Evolutionary conservation across 352 stramenopile genomes (phyloP).

Genomic region (Blastocystis sp.): DNA sequence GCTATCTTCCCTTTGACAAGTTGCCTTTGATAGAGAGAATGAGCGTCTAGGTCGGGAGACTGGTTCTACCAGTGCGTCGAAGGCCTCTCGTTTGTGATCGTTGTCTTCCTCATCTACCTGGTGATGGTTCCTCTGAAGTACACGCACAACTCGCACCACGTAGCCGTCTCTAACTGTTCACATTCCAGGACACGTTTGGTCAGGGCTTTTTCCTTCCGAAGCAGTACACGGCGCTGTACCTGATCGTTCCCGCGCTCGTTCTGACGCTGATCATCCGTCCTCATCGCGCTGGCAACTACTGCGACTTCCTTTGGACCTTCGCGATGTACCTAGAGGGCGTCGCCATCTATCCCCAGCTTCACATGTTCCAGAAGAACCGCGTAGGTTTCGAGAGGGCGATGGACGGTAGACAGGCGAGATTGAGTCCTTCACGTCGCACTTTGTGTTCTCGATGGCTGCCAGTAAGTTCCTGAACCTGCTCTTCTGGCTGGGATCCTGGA

Average conservation of each 20-base stretch:
- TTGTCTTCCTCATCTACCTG: constrained; percentile 72
- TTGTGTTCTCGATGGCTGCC: constrained; percentile 89
- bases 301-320: constrained; percentile 73
- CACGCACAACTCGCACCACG: constrained; percentile 74
- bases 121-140: constrained; percentile 73
- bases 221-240: constrained; percentile 74
- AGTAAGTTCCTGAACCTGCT: constrained; percentile 86
- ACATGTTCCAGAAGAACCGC: constrained; percentile 76
- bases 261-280: constrained; percentile 35
- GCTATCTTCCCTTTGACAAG: constrained; percentile 73
- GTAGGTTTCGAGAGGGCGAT: not conserved
- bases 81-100: constrained; percentile 69
- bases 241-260: constrained; percentile 73
- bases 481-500: constrained; percentile 96
- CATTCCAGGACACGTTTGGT: constrained; percentile 71
- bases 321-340: constrained; percentile 74
- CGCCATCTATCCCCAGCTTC: constrained; percentile 74
- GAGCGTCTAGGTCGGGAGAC: constrained; percentile 67
- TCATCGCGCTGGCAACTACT: constrained; percentile 23
- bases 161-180: constrained; percentile 74
- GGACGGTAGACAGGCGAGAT: constrained; percentile 72
- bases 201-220: constrained; percentile 60
- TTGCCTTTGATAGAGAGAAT: not conserved
- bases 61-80: constrained; percentile 77
- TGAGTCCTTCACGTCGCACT: constrained; percentile 67